These are phyloP conservation scores for Pseudocohnilembus persalinus DNA, from an alignment of 169 alveolate genomes.

Conservation along the genomic window DNA sequence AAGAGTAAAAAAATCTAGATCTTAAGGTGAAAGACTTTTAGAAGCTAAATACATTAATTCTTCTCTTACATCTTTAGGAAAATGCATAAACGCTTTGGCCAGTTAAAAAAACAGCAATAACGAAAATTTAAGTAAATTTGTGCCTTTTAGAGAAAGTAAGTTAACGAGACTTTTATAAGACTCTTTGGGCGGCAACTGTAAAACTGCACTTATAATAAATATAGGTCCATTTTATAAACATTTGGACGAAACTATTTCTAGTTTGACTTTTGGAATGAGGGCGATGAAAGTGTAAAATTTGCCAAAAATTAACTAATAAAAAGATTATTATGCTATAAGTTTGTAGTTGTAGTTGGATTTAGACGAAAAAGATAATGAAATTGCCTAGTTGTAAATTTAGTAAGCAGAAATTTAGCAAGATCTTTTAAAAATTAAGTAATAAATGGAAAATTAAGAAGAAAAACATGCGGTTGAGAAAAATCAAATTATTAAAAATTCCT, in stretches of 20 bases:
- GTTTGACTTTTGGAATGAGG: constrained; percentile 77
- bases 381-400: constrained; percentile 35
- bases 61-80: constrained; percentile 80
- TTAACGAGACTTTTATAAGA: constrained; percentile 68
- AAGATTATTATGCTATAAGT: constrained; percentile 61
- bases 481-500: constrained; percentile 2
- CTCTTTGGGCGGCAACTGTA: constrained; percentile 78
- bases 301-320: constrained; percentile 73
- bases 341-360: constrained; percentile 64
- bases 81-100: constrained; percentile 81
- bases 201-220: constrained; percentile 79
- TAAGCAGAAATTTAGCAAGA: too few species aligned
- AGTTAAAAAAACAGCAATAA: too few species aligned
- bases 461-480: constrained; percentile 18
- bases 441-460: not conserved
- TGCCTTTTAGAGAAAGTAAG: constrained; percentile 82
- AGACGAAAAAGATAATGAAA: constrained; percentile 50
- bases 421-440: constrained; percentile 17
- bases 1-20: constrained; percentile 77
- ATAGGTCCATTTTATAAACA: constrained; percentile 77
- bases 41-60: constrained; percentile 82
- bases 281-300: constrained; percentile 83
- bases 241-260: constrained; percentile 74
- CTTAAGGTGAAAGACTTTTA: constrained; percentile 72
- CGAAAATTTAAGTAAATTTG: constrained; percentile 50